A percentile compares a stretch with the other conserved stretches of the same genome.
phyloP scores from a whole-genome alignment of 805 yeast genomes.

The Pichia occidentalis region DNA sequence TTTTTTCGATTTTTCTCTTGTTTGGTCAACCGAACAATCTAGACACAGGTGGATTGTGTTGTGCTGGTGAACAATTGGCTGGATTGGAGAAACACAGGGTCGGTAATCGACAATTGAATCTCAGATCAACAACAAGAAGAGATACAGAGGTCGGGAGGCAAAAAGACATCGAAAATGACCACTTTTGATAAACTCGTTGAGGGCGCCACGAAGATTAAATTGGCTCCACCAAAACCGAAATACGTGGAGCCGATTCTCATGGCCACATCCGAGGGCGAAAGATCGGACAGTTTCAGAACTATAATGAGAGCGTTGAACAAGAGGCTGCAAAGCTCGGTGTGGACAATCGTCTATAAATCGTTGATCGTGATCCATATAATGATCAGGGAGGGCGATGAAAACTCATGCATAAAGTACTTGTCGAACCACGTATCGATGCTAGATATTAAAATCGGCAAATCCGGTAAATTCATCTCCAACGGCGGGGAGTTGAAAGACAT shows the following conservation, averaged over 20 bases:
- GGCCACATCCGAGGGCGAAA: slow-evolving; percentile 50
- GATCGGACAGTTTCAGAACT: slow-evolving; percentile 50
- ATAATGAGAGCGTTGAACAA: slow-evolving; percentile 58
- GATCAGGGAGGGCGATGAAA: slow-evolving; percentile 85
- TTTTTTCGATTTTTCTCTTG: too few species aligned
- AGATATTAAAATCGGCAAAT: slow-evolving; percentile 32
- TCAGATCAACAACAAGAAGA: not conserved
- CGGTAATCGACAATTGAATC: too few species aligned
- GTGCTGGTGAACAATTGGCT: too few species aligned
- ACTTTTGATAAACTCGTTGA: slow-evolving; percentile 71
- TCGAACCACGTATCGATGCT: slow-evolving; percentile 56
- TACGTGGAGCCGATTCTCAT: slow-evolving; percentile 88
- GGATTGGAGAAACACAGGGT: too few species aligned
- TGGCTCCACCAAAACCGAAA: slow-evolving; percentile 97
- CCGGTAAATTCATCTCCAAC: slow-evolving; percentile 28
- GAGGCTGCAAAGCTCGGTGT: slow-evolving; percentile 72
- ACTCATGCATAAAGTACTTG: slow-evolving; percentile 65
- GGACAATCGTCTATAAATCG: slow-evolving; percentile 88
- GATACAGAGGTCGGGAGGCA: not conserved
- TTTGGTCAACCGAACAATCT: too few species aligned
- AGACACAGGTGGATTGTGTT: too few species aligned
- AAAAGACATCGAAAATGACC: slow-evolving; percentile 36
- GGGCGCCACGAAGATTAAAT: slow-evolving; percentile 67
- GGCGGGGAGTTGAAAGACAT: slow-evolving; percentile 50
- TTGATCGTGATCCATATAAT: slow-evolving; percentile 80